These are phyloP conservation scores for Coemansia sp. DNA, from an alignment of 192 early-diverging fungal species.

Conservation along the genomic window DNA sequence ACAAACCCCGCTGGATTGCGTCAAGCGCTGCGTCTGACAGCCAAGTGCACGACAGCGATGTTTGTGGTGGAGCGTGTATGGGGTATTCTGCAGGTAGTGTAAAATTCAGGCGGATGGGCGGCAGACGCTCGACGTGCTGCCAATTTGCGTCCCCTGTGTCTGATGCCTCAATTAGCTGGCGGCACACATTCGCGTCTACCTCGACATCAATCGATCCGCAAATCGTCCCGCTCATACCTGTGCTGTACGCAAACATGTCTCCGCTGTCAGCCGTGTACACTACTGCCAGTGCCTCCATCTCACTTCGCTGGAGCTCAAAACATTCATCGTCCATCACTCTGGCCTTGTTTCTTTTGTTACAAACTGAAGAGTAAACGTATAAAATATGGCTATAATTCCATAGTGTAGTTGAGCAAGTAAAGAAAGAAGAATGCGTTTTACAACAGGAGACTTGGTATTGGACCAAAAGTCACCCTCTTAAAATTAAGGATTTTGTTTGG, in stretches of 20 bases:
- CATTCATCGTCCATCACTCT: conserved; percentile 11
- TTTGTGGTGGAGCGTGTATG: background rate
- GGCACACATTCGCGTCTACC: background rate
- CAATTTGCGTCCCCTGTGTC: background rate
- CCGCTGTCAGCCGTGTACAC: conserved; percentile 9
- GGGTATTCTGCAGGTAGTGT: background rate
- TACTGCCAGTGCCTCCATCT: conserved; percentile 25
- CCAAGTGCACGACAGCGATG: background rate
- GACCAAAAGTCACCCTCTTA: no score
- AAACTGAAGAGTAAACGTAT: background rate
- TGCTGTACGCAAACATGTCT: background rate
- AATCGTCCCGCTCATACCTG: background rate
- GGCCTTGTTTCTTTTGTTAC: background rate
- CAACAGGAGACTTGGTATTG: no score
- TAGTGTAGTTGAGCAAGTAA: no score
- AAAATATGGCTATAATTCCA: background rate
- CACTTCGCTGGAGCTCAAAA: conserved; percentile 20
- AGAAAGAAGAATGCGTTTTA: no score
- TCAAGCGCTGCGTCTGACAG: background rate
- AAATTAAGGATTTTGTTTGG: no score
- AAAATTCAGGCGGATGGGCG: background rate
- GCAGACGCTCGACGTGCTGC: background rate
- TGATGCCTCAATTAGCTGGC: background rate
- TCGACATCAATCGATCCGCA: background rate
- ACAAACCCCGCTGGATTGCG: background rate